phyloP scores from a whole-genome alignment of 768 basidiomycete genomes.

The Rhizopogon sp. region DNA sequence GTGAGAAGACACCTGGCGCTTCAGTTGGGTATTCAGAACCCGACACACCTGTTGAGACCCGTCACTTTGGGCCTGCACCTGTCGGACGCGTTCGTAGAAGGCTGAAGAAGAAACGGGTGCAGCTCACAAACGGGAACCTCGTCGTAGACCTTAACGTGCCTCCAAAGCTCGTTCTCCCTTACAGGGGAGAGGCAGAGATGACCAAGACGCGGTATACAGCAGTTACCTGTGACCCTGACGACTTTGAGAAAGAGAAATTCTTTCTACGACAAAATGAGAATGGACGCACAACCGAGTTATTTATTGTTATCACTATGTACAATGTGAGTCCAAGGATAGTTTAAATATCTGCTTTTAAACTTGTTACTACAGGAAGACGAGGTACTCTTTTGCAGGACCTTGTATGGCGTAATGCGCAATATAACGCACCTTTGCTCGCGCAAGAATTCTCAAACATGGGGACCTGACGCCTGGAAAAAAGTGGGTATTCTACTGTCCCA shows the following conservation, averaged over 20 bases:
- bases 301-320: conserved; percentile 96
- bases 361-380: conserved; percentile 66
- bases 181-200: conserved; percentile 68
- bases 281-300: conserved; percentile 80
- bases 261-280: conserved; percentile 80
- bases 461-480: conserved; percentile 95
- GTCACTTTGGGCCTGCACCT: conserved; percentile 88
- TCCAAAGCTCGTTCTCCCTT: conserved; percentile 72
- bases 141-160: conserved; percentile 84
- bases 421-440: conserved; percentile 78
- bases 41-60: conserved; percentile 57
- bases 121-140: conserved; percentile 82
- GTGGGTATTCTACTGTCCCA: conserved; percentile 25
- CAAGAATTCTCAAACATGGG: conserved; percentile 93
- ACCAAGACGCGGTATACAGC: conserved; percentile 77
- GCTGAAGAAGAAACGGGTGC: conserved; percentile 77
- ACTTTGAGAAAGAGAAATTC: conserved; percentile 81
- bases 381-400: conserved; percentile 83
- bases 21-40: conserved; percentile 32
- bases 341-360: background rate
- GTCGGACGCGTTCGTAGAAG: conserved; percentile 71
- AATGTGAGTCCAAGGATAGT: conserved; percentile 59
- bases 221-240: conserved; percentile 91
- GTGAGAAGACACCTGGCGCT: conserved; percentile 21
- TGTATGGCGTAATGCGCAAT: conserved; percentile 93